Base-by-base conservation (phyloP, 805 yeast genomes). In the Ogataea pignaliae region DNA sequence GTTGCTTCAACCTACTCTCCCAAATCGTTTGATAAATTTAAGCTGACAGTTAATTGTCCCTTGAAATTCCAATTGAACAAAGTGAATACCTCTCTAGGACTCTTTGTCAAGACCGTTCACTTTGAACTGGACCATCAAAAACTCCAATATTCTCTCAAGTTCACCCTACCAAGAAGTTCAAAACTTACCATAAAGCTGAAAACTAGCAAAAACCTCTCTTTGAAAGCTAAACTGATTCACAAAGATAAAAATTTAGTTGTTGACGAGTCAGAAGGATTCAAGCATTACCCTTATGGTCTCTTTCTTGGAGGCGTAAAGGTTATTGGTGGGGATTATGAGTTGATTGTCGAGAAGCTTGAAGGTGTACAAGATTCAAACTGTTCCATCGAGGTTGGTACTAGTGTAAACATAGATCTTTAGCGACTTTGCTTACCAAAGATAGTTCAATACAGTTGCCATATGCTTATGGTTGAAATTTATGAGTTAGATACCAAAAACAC, bases 1-100 rank as follows among this genome's bases (percentile, higher is more conserved):
- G 62, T 81, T 1, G 56, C 70, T 2, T 79, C 85, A 1, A 69
- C 78, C 0, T 75, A 67, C 51, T 69, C 68, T 3, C 57, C 67
- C 1, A 57, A 59, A 3, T 62, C 39, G 10, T 36, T 43, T 12
- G 54, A 57, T 2, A 41, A 48, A 1, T 79, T 65, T 54, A 53
- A 55, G 36, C 42, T 79, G 1, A 26, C 59, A 1, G 32, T 69
- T 5, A 64, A 63, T 43, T 60, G 66, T 16, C 31, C 18, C 2
- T 6, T 18, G 1, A 42, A 40, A 10, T 32, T 54, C 5, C 16
- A 39, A 11, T 16, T 50, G 4, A 21, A 26, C 3, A 43, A 46
- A 8, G n/a, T 55, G 3, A 26, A 48, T 10, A 34, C 37, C 5
- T 28, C 40, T 9, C 37, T 53, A 10, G 55, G 55, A 5, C 32